Base-by-base conservation (phyloP, 2,329 filamentous ascomycete species). In the Monosporascus ibericus region DNA sequence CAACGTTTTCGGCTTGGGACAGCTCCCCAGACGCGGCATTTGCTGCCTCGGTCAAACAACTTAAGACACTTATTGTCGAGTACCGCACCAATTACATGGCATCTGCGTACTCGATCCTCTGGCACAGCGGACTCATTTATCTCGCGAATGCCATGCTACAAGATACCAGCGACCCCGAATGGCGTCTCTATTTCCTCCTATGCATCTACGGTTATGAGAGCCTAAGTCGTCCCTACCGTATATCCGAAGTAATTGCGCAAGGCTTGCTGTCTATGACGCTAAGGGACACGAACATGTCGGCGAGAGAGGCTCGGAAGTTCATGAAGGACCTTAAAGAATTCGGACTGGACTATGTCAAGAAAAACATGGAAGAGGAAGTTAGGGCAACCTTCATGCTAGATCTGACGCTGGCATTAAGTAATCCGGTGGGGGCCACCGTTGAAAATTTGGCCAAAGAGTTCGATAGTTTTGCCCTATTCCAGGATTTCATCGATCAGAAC, bases 101-200 rank as follows among this genome's bases (percentile, higher is more conserved):
- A 7, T 70, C 71, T 2, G 59, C 62, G 1, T 71, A 68, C 49
- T 68, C 68, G 1, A 65, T 74, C 7, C 59, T 74, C 2, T 75
- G 71, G 70, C 69, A 74, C 48, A 72, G 63, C 3, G 70, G 68
- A 2, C 57, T 75, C 20, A 65, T 70, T 2, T 73, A 73, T 37
- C 60, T 74, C 0, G 60, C 67, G 5, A 74, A 74, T 36, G 70
- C 68, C 4, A 63, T 73, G 14, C 55, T 73, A 0, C 58, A 61
- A 17, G 58, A 63, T 11, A 62, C 57, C 1, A 51, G 60, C 3
- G 63, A 71, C 11, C 56, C 63, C 0, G 54, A 68, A 9, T 69
- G 65, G 64, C 64, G 62, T 14, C 63, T 67, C 3, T 72, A 74
- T 46, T 61, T 75, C 5, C 54, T 69, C 3, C 55, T 72, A 1